Evolutionary conservation across 2,329 filamentous ascomycete genomes (phyloP).

Genomic region (Bisporella sp.): DNA sequence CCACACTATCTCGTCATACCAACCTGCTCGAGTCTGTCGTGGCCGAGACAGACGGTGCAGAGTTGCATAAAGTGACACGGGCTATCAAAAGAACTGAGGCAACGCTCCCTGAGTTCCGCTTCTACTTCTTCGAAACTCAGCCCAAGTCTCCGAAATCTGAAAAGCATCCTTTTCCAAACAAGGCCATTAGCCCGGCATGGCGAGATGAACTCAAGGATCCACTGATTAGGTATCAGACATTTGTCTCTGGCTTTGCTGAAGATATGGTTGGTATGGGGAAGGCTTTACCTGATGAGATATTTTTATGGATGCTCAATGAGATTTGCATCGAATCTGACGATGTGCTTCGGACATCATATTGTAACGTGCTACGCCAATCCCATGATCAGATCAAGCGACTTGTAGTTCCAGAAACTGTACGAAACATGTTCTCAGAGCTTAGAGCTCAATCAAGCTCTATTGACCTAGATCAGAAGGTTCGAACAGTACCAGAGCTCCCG

Average conservation of each 20-base stretch:
- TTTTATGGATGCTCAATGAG: slow-evolving; percentile 59
- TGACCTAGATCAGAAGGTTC: slow-evolving; percentile 18
- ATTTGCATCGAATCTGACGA: slow-evolving; percentile 47
- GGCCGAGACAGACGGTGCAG: slow-evolving; percentile 32
- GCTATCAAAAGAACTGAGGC: slow-evolving; percentile 57
- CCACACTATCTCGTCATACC: slow-evolving; percentile 1
- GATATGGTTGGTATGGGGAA: slow-evolving; percentile 40
- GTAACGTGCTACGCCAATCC: slow-evolving; percentile 41
- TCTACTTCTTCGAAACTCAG: slow-evolving; percentile 46
- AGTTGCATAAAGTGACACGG: slow-evolving; percentile 40
- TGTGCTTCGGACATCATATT: slow-evolving; percentile 54
- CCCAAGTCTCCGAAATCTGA: background rate
- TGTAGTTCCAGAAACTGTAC: slow-evolving; percentile 37
- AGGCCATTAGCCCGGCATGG: slow-evolving; percentile 15
- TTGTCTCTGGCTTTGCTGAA: slow-evolving; percentile 56
- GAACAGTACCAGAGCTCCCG: slow-evolving; percentile 9
- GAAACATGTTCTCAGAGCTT: slow-evolving; percentile 49
- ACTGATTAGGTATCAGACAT: slow-evolving; percentile 46
- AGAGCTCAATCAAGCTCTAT: slow-evolving; percentile 46
- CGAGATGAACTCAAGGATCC: slow-evolving; percentile 35
- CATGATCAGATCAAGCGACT: slow-evolving; percentile 37
- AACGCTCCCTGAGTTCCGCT: slow-evolving; percentile 42
- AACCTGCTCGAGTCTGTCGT: slow-evolving; percentile 35
- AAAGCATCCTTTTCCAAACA: slow-evolving; percentile 21
- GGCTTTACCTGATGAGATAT: slow-evolving; percentile 53